Evolutionary conservation across 768 basidiomycete genomes (phyloP).

Genomic region (Termitomyces sp.): DNA sequence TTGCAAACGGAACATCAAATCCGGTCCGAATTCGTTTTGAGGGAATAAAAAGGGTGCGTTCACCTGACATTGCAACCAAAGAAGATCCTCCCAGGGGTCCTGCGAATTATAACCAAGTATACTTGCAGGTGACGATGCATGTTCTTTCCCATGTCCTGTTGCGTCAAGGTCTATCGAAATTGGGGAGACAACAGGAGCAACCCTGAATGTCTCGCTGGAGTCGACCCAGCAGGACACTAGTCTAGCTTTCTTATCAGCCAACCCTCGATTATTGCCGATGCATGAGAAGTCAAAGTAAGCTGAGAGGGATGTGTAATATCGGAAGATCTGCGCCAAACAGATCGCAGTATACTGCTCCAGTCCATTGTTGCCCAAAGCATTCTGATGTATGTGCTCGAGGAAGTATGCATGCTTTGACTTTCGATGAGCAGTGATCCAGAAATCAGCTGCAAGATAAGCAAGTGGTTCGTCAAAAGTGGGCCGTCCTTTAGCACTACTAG

Average conservation of each 20-base stretch:
- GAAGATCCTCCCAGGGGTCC: background rate
- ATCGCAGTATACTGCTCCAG: too few relatives aligned
- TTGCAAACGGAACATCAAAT: background rate
- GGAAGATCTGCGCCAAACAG: too few relatives aligned
- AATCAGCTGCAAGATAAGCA: background rate
- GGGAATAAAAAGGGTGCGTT: constrained; percentile 1
- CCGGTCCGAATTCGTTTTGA: background rate
- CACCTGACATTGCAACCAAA: background rate
- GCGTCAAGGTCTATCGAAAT: background rate
- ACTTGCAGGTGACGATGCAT: background rate
- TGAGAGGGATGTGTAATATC: background rate
- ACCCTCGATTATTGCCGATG: background rate
- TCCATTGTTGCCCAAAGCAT: background rate
- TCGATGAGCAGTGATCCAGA: background rate
- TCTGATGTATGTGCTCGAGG: background rate
- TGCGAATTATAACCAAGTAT: background rate
- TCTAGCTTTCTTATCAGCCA: background rate
- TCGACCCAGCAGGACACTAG: constrained; percentile 3
- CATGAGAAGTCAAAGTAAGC: background rate
- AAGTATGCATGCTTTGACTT: background rate
- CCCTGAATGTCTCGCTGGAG: background rate
- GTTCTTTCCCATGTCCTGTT: background rate
- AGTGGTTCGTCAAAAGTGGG: background rate
- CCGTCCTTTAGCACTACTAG: background rate
- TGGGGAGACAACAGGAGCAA: constrained; percentile 3